Conservation (phyloP, 2,329 filamentous ascomycete species). For the Davidsoniella virescens region DNA sequence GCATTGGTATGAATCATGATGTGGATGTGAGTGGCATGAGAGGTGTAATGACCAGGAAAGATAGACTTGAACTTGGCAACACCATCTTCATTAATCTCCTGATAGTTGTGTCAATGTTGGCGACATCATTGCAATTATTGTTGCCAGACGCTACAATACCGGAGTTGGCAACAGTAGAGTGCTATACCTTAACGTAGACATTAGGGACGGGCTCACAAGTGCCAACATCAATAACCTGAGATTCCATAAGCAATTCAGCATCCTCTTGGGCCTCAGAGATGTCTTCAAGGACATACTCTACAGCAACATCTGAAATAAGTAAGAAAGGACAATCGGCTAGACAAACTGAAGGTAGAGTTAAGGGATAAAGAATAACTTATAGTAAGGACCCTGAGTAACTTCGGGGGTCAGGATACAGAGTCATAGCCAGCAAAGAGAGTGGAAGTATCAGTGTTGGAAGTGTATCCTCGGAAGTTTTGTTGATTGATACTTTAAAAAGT, state of each 20-base stretch:
- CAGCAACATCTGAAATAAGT: slow-evolving; percentile 19
- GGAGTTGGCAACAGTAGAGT: slow-evolving; percentile 29
- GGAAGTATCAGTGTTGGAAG: slow-evolving; percentile 17
- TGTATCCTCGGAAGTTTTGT: slow-evolving; percentile 21
- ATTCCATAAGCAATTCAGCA: slow-evolving; percentile 25
- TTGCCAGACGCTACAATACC: slow-evolving; percentile 24
- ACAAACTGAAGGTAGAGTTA: not conserved
- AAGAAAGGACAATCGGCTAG: not conserved
- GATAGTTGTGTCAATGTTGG: slow-evolving; percentile 22
- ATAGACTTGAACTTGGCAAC: slow-evolving; percentile 26
- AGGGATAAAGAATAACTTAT: slow-evolving; percentile 19
- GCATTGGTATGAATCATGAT: slow-evolving; percentile 21
- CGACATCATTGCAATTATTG: slow-evolving; percentile 18
- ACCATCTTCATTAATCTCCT: slow-evolving; percentile 24
- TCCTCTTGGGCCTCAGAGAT: slow-evolving; percentile 26
- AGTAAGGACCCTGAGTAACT: slow-evolving; percentile 33
- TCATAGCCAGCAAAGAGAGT: slow-evolving; percentile 22
- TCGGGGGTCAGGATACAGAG: slow-evolving; percentile 34
- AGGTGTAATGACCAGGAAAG: slow-evolving; percentile 28
- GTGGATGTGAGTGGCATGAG: slow-evolving; percentile 27
- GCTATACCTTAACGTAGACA: slow-evolving; percentile 28
- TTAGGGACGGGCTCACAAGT: slow-evolving; percentile 25
- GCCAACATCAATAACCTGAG: slow-evolving; percentile 27
- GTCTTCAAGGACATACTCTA: slow-evolving; percentile 24
- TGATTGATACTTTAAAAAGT: no score